Evolutionary conservation across 1,139 yeast genomes (phyloP), one percentile per base, ranked within the genome.

Genomic region (Yamadazyma conglobata): DNA sequence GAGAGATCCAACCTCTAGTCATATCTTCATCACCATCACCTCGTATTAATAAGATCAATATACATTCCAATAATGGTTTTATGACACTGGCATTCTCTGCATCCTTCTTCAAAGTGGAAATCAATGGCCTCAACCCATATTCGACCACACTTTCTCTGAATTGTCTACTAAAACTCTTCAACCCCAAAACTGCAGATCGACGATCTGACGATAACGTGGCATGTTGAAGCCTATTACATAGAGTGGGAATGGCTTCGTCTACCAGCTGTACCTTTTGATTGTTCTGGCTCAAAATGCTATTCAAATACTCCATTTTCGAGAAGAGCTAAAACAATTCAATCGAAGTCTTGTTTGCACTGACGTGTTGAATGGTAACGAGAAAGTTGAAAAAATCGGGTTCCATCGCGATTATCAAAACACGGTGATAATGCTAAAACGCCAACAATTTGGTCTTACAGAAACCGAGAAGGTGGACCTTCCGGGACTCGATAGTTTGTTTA

Each of bases 101-200:
- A 50, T 88, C 97, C 28, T 73, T 73, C 32, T 71, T 71, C 33
- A 93, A 60, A 0, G 91, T 79, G 17, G 68, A 55, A 10, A 91
- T 69, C 38, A 93, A 63, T 1, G 91, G 88, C 39, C 89, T 70
- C 25, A 91, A 64, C 1, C 95, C 97, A 39, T 83, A 78, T 25
- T 95, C 95, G 28, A 91, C 88, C 3, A 93, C 97, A 3, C 80
- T 63, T 54, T 93, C 98, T 44, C 98, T 66, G 54, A 83, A 87
- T 48, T 87, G 89, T 37, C 97, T 67, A 40, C 94, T 79, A 53
- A 89, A 89, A 28, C 95, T 87, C 52, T 91, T 89, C 42, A 93
- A 64, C 0, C 95, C 93, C 28, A 91, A 66, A 3, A 91, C 85
- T 0, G 98, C 97, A 1, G 96, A 91, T 33, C 95, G 65, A 42